Percentiles rank a stretch among this genome's conserved stretches.
Evolutionary conservation across 768 basidiomycete genomes (phyloP).

Genomic region (Artomyces pyxidatus): DNA sequence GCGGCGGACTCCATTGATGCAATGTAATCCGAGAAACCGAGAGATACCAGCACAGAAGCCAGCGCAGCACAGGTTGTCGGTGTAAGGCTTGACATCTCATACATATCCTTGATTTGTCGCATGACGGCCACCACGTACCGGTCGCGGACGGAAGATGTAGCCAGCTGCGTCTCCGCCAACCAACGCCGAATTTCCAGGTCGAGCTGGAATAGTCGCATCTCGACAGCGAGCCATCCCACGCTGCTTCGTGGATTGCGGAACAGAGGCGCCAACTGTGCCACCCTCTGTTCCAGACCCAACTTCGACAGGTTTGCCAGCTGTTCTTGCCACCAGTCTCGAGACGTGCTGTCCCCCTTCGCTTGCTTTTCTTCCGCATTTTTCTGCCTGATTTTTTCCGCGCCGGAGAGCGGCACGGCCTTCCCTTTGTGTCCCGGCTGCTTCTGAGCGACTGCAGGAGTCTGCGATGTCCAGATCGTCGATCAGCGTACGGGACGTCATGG

Average conservation of each 20-base stretch:
- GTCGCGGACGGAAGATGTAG: conserved; percentile 34
- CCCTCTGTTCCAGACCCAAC: conserved; percentile 25
- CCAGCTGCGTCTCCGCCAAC: conserved; percentile 37
- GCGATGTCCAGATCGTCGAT: too few relatives aligned
- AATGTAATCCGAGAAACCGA: conserved; percentile 41
- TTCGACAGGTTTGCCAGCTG: conserved; percentile 34
- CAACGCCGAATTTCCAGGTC: conserved; percentile 45
- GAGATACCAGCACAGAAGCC: conserved; percentile 29
- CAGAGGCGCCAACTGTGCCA: conserved; percentile 28
- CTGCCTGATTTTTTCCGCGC: conserved; percentile 34
- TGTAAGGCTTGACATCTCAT: conserved; percentile 29
- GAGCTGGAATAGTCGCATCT: conserved; percentile 44
- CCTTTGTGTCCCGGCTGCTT: conserved; percentile 23
- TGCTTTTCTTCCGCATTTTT: conserved; percentile 34
- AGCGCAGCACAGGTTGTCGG: conserved; percentile 28
- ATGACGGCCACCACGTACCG: conserved; percentile 38
- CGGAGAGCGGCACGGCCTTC: conserved; percentile 22
- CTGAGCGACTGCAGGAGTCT: too few relatives aligned
- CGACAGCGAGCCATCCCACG: conserved; percentile 37
- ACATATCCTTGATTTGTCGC: conserved; percentile 39
- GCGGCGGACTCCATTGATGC: conserved; percentile 16
- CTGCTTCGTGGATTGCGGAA: conserved; percentile 37
- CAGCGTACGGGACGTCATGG: too few relatives aligned
- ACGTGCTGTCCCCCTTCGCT: conserved; percentile 22
- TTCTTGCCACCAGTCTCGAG: conserved; percentile 41